Percentiles rank a stretch among this genome's conserved stretches.
Evolutionary conservation across 306 rosid species (phyloP).

Genomic region (Astragalus glycyphyllos): DNA sequence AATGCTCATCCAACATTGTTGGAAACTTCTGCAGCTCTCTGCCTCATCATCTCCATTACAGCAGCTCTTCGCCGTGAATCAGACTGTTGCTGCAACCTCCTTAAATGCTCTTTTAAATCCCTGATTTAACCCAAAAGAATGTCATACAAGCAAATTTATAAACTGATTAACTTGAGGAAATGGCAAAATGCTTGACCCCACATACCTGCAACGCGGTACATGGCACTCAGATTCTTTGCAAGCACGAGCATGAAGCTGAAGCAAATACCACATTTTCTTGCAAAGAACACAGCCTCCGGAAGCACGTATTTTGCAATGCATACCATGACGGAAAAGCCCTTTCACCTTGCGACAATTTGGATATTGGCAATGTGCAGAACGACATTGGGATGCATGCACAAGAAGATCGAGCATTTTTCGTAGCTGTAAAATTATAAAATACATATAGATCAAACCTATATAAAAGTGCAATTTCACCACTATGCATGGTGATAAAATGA

Average conservation of each 20-base stretch:
- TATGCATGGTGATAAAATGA: constrained; percentile 2
- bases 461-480: neutral
- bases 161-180: constrained; percentile 16
- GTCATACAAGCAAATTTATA: neutral
- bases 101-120: constrained; percentile 93
- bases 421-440: constrained; percentile 70
- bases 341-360: constrained; percentile 97
- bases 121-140: constrained; percentile 50
- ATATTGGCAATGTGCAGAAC: constrained; percentile 85
- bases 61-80: constrained; percentile 98
- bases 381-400: constrained; percentile 97
- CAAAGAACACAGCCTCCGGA: constrained; percentile 97
- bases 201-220: constrained; percentile 98
- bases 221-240: constrained; percentile 95
- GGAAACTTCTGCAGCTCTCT: constrained; percentile 96
- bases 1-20: constrained; percentile 67
- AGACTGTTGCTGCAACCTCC: constrained; percentile 97
- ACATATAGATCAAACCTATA: constrained; percentile 28
- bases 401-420: constrained; percentile 95
- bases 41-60: constrained; percentile 99
- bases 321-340: constrained; percentile 97
- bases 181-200: neutral
- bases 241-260: constrained; percentile 98
- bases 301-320: constrained; percentile 87
- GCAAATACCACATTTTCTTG: constrained; percentile 98